Base-by-base conservation (phyloP, 2,329 filamentous ascomycete species). In the Exophiala sideris region DNA sequence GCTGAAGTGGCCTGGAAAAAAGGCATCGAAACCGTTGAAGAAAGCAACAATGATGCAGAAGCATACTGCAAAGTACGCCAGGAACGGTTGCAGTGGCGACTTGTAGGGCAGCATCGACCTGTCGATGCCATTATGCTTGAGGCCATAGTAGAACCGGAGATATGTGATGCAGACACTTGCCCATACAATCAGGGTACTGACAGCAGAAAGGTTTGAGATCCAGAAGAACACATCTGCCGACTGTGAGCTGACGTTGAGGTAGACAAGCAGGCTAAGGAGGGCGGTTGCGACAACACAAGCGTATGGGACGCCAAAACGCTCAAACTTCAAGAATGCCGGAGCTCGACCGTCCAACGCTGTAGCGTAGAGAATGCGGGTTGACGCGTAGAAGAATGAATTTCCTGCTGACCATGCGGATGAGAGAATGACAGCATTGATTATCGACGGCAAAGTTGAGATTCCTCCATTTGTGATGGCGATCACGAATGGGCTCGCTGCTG, bases 71-170 rank as follows among this genome's bases (percentile, higher is more conserved):
- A 44, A 35, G 32, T 44, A 55, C 12, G 56, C 56, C 36, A 52
- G 21, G 41, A 48, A 55, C 16, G 56, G 48, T 16, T 58, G 48
- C 3, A 56, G 14, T 10, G 50, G 54, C 2, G 52, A 49, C 36
- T 54, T 55, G 52, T 41, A 58, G n/a, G 56, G 49, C 20, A 52
- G 14, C 5, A 24, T 52, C 3, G 21, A 42, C 4, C 47, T n/a
- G 11, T 21, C 21, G 16, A 55, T 46, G 12, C 83, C 2, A 85
- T 87, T 32, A 81, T 79, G 12, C 80, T 79, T 40, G 86, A 85
- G 20, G 85, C 87, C 76, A 6, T 66, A 61, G 59, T 75, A 70
- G 62, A 77, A 76, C 46, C 72, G 71, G 57, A 80, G 71, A 58
- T 77, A 77, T 21, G 73, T 73, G 36, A 74, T 57, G 60, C 71